phyloP scores from a whole-genome alignment of 495 filamentous ascomycete genomes.

The Hypomontagnella submonticulosa region DNA sequence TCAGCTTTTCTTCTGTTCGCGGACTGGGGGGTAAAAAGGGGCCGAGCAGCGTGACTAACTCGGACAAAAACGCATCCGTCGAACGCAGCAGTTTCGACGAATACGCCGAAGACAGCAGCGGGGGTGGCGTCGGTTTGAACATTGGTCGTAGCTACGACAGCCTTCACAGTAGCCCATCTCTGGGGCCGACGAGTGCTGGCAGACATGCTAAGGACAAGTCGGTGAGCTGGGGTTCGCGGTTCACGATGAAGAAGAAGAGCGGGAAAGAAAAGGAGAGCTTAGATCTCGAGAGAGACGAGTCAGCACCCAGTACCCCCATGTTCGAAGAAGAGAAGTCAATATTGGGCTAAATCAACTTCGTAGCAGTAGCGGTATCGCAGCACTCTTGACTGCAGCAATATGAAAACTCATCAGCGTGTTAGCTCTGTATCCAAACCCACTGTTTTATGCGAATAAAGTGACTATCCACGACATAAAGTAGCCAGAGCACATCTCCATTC shows the following conservation, averaged over 20 bases:
- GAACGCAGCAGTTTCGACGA: constrained; percentile 63
- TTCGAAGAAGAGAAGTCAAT: constrained; percentile 18
- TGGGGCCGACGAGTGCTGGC: constrained; percentile 49
- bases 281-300: constrained; percentile 55
- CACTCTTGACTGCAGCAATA: constrained; percentile 9
- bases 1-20: constrained; percentile 71
- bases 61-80: constrained; percentile 55
- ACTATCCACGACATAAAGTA: background rate
- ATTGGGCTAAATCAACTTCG: constrained; percentile 1
- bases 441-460: constrained; percentile 1
- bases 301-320: constrained; percentile 31
- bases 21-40: constrained; percentile 72
- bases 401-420: constrained; percentile 14
- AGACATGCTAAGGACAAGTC: constrained; percentile 51
- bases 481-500: no score
- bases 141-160: constrained; percentile 58
- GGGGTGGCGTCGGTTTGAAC: constrained; percentile 39
- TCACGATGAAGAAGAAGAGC: constrained; percentile 60
- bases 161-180: constrained; percentile 52
- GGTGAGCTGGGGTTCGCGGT: constrained; percentile 57
- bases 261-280: constrained; percentile 60
- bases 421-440: background rate
- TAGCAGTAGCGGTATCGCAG: constrained; percentile 1
- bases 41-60: constrained; percentile 57
- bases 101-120: constrained; percentile 51